Percentiles rank a stretch among this genome's conserved stretches.
These are phyloP conservation scores for Leccinum longicurvipes DNA, from an alignment of 768 basidiomycete species.

Conservation along the genomic window DNA sequence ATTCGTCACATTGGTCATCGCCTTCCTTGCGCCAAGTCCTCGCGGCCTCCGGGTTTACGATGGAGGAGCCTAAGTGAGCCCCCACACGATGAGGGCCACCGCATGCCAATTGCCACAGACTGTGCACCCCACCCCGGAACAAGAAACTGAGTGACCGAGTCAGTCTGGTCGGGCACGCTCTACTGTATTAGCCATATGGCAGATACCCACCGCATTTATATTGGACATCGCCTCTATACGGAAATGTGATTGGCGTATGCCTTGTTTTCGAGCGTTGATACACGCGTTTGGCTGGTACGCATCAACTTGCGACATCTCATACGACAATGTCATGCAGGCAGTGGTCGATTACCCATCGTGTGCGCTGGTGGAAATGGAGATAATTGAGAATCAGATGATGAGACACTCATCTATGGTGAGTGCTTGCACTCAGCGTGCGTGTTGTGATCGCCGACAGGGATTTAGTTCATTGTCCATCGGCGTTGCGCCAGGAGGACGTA, in stretches of 20 bases:
- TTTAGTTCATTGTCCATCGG: not conserved
- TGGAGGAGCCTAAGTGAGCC: not conserved
- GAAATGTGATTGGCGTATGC: not conserved
- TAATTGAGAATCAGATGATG: constrained; percentile 3
- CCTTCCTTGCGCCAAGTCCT: not conserved
- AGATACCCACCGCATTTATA: not conserved
- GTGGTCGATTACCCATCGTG: constrained; percentile 3
- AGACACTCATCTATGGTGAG: not conserved
- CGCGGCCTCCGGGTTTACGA: not conserved
- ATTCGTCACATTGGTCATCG: not conserved
- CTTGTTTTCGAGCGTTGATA: not conserved
- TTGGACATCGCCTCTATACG: not conserved
- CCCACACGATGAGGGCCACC: not conserved
- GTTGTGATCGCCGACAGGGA: constrained; percentile 22
- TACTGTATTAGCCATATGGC: not conserved
- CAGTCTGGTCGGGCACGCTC: constrained; percentile 3
- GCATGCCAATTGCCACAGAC: not conserved
- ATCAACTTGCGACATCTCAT: not conserved
- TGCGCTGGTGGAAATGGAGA: constrained; percentile 6
- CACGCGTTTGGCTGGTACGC: not conserved
- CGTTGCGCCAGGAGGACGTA: constrained; percentile 8
- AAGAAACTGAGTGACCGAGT: not conserved
- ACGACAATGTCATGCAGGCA: not conserved
- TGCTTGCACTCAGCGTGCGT: constrained; percentile 3
- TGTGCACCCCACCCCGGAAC: not conserved